Evolutionary conservation across 1,284 basidiomycete genomes (phyloP).

Genomic region (Moesziomyces parantarcticus): DNA sequence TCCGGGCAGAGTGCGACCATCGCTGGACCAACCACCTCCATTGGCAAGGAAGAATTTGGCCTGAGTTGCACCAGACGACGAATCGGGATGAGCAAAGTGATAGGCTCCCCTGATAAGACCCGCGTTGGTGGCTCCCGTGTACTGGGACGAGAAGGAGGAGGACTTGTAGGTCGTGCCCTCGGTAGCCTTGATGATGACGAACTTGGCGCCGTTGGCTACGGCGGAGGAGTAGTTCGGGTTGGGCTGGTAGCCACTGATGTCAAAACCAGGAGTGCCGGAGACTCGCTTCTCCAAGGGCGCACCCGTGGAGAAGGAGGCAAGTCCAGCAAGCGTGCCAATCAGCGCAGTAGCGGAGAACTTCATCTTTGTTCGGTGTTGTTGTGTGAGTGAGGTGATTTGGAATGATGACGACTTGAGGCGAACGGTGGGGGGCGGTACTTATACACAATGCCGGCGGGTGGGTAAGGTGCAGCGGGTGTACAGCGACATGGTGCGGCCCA

Average conservation of each 20-base stretch:
- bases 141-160: conserved; percentile 71
- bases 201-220: conserved; percentile 73
- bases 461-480: no score
- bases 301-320: conserved; percentile 6
- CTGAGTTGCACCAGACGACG: conserved; percentile 73
- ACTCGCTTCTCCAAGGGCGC: conserved; percentile 46
- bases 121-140: conserved; percentile 73
- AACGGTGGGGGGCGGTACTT: neutral
- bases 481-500: no score
- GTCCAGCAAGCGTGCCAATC: conserved; percentile 12
- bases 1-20: conserved; percentile 60
- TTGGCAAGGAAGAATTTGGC: conserved; percentile 75
- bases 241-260: conserved; percentile 74
- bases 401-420: neutral
- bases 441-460: no score
- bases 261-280: conserved; percentile 47
- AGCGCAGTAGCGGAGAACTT: conserved; percentile 20
- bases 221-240: conserved; percentile 73
- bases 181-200: conserved; percentile 78
- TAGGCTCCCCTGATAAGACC: conserved; percentile 75
- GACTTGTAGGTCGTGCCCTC: conserved; percentile 73
- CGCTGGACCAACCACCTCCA: conserved; percentile 71
- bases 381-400: neutral
- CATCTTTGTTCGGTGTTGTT: conserved; percentile 7
- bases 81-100: conserved; percentile 72